Conservation (phyloP, 2,329 filamentous ascomycete genomes). For the Pochonia chlamydosporia region DNA sequence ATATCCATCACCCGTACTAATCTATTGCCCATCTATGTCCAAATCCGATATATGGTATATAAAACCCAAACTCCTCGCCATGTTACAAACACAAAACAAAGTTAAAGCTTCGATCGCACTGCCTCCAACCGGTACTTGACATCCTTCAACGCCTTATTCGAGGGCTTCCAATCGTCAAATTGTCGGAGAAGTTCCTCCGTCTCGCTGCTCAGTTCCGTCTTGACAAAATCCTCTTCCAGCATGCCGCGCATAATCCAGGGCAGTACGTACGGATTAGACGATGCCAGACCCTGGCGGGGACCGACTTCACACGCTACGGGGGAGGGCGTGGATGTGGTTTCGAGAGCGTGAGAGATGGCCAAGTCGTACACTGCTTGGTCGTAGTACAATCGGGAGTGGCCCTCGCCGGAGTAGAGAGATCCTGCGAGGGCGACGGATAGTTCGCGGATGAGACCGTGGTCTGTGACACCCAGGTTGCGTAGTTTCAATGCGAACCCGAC, state of each 20-base stretch:
- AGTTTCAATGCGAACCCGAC: slow-evolving; percentile 91
- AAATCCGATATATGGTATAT: not conserved
- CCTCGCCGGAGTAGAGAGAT: slow-evolving; percentile 85
- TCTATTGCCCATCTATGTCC: not conserved
- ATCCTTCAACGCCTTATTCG: slow-evolving; percentile 86
- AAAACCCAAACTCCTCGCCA: not conserved
- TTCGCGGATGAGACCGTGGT: slow-evolving; percentile 90
- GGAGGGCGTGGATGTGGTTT: slow-evolving; percentile 55
- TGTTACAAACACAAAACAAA: not conserved
- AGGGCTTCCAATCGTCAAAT: slow-evolving; percentile 91
- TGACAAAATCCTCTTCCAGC: slow-evolving; percentile 86
- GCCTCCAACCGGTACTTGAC: slow-evolving; percentile 93
- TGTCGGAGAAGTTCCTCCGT: slow-evolving; percentile 73
- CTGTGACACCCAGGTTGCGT: slow-evolving; percentile 85
- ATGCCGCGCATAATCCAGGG: slow-evolving; percentile 95
- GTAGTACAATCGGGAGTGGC: slow-evolving; percentile 89
- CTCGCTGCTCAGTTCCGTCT: slow-evolving; percentile 70
- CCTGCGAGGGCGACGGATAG: slow-evolving; percentile 83
- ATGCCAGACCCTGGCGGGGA: slow-evolving; percentile 28
- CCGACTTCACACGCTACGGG: slow-evolving; percentile 24
- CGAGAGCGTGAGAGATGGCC: slow-evolving; percentile 65
- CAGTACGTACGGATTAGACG: slow-evolving; percentile 79
- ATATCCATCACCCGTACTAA: too few species aligned
- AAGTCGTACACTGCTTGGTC: slow-evolving; percentile 81
- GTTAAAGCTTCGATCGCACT: slow-evolving; percentile 75